A percentile compares a stretch with the other conserved stretches of the same genome.
These are phyloP conservation scores for Thelephora ganbajun DNA, from an alignment of 768 basidiomycete genomes.

Conservation along the genomic window DNA sequence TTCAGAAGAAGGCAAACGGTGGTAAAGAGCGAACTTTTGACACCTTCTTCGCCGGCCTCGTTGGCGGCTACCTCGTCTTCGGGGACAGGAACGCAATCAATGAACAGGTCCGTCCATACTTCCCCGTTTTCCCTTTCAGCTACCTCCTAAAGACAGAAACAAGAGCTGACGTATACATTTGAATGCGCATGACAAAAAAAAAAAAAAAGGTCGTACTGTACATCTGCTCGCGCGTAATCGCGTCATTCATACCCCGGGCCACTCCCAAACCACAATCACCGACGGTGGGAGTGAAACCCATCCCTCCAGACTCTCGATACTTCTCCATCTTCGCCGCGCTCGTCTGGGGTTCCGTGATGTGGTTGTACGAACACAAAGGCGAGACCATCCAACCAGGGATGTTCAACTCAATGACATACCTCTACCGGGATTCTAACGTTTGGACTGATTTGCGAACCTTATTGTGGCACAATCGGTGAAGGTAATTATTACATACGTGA, in stretches of 20 bases:
- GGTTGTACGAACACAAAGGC: slow-evolving; percentile 74
- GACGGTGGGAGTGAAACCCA: slow-evolving; percentile 32
- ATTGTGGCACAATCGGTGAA: slow-evolving; percentile 80
- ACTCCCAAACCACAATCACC: slow-evolving; percentile 33
- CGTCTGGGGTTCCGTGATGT: slow-evolving; percentile 96
- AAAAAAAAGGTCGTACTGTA: slow-evolving; percentile 80
- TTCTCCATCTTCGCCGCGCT: slow-evolving; percentile 83
- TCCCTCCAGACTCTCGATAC: slow-evolving; percentile 74
- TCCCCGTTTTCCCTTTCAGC: background rate
- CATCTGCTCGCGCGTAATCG: slow-evolving; percentile 82
- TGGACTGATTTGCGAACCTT: slow-evolving; percentile 78
- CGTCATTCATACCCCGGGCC: slow-evolving; percentile 82
- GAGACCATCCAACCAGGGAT: slow-evolving; percentile 94
- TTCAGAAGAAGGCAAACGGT: slow-evolving; percentile 70
- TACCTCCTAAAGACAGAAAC: too few species aligned
- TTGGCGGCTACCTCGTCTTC: slow-evolving; percentile 86
- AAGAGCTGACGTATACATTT: background rate
- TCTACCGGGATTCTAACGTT: slow-evolving; percentile 84
- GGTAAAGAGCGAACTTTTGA: slow-evolving; percentile 76
- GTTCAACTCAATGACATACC: slow-evolving; percentile 92
- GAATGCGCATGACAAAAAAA: background rate
- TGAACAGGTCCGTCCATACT: slow-evolving; percentile 55
- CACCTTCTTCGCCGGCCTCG: slow-evolving; percentile 83
- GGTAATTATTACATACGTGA: background rate
- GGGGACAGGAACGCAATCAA: slow-evolving; percentile 80